Base-by-base conservation (phyloP, 495 filamentous ascomycete genomes). In the Lepraria neglecta region DNA sequence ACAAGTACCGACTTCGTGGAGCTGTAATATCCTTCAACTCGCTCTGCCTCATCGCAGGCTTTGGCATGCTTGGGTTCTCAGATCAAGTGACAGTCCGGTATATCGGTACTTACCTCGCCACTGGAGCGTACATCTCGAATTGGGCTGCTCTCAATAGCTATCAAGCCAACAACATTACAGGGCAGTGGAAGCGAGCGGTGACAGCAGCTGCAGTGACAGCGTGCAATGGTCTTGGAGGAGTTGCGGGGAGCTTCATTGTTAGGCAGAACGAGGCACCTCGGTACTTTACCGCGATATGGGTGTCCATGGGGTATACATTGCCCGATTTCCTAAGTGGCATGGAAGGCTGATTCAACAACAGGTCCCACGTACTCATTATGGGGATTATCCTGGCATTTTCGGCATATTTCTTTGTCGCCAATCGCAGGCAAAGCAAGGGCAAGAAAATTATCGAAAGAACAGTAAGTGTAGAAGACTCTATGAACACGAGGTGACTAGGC, bases 61-160 rank as follows among this genome's bases (percentile, higher is more conserved):
- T 90, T 69, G 77, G 83, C 61, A 85, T 91, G 79, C 78, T 91
- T 33, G 88, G 88, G 0, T 87, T 91, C 64, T 78, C 83, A 2
- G 72, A 75, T 4, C 83, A 89, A 63, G 83, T 87, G 35, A 76
- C 84, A 0, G 86, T 87, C 12, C 80, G 88, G 24, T 91, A 90
- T 65, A 74, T 89, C 24, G 88, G 88, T 3, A 85, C 85, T 0
- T 91, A 84, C 68, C 79, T 92, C 3, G 85, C 87, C 0, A 91
- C 87, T 0, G 88, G 88, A 0, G 87, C 88, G 0, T 92, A 91
- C 64, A 79, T 92, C 4, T 84, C 81, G 4, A 92, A 92, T 63
- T 92, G 88, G 87, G 87, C 87, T 0, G 88, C 87, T 3, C 72
- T 91, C 57, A 88, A 83, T 65, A 82, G 87, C 0, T 91, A 87